phyloP scores from a whole-genome alignment of 768 basidiomycete genomes.

The Boletus reticuloceps region DNA sequence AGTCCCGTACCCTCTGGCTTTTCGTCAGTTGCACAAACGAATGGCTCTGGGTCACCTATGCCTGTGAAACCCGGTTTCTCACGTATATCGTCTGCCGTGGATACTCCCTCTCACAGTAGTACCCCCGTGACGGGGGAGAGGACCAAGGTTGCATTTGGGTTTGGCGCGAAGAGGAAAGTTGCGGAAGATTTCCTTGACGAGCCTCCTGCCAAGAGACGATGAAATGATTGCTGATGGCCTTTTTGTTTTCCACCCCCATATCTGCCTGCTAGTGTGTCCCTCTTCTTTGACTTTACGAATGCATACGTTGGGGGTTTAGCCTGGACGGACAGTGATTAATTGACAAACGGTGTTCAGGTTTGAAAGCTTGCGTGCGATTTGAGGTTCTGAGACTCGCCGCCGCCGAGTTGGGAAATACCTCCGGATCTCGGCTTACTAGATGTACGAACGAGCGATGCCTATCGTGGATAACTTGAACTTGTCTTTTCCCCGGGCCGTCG shows the following conservation, averaged over 20 bases:
- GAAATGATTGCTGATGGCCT: constrained; percentile 2
- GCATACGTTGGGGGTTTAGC: too few species aligned
- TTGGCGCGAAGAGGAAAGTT: constrained; percentile 79
- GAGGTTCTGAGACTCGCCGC: too few species aligned
- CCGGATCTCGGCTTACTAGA: too few species aligned
- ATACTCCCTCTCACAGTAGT: constrained; percentile 46
- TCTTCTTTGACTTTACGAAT: neutral
- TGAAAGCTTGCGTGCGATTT: too few species aligned
- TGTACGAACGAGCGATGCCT: too few species aligned
- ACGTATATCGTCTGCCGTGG: constrained; percentile 59
- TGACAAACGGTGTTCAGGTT: too few species aligned
- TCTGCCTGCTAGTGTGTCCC: neutral
- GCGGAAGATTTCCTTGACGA: constrained; percentile 64
- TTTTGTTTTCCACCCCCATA: neutral
- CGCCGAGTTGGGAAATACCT: too few species aligned
- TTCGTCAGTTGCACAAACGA: constrained; percentile 25
- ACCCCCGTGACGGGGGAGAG: constrained; percentile 65
- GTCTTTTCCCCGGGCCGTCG: too few species aligned
- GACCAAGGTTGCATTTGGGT: constrained; percentile 73
- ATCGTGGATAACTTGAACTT: too few species aligned
- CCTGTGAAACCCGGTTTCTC: constrained; percentile 71
- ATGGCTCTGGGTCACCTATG: constrained; percentile 56
- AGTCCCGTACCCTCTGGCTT: constrained; percentile 46
- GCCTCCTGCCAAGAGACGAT: constrained; percentile 61
- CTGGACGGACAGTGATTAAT: too few species aligned